Evolutionary conservation across 164 flowering plant genomes (phyloP).

Genomic region (Liquidambar formosana): DNA sequence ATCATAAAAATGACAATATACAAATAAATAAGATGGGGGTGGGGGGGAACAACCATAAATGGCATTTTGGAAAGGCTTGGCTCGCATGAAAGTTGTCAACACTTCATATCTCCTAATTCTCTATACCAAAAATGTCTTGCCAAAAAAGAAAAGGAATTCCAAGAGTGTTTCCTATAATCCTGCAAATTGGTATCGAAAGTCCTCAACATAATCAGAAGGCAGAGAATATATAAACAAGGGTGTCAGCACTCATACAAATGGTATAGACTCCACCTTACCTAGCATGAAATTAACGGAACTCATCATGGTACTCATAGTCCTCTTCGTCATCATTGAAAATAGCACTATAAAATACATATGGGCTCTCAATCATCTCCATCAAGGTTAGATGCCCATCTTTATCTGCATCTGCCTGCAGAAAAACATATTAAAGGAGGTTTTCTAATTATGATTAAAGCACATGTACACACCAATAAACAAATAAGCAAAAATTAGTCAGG

Average conservation of each 20-base stretch:
- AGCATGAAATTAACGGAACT: conserved; percentile 64
- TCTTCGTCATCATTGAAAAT: conserved; percentile 81
- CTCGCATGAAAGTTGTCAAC: not conserved
- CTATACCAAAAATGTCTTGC: not conserved
- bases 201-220: not conserved
- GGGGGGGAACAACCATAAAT: too few species aligned
- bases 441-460: not conserved
- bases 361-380: conserved; percentile 88
- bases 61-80: not conserved
- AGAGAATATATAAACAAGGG: not conserved
- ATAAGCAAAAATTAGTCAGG: too few species aligned
- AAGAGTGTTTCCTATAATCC: not conserved
- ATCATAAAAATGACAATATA: not conserved
- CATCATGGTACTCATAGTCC: conserved; percentile 80
- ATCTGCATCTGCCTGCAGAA: conserved; percentile 85
- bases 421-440: conserved; percentile 2
- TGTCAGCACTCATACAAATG: not conserved
- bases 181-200: not conserved
- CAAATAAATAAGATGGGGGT: not conserved
- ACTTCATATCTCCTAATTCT: not conserved
- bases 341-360: conserved; percentile 88
- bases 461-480: too few species aligned
- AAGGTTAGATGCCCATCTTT: conserved; percentile 83
- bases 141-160: not conserved
- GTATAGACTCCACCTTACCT: not conserved